Conservation (phyloP, 179 eudicot genomes). For the Spergularia azorica region DNA sequence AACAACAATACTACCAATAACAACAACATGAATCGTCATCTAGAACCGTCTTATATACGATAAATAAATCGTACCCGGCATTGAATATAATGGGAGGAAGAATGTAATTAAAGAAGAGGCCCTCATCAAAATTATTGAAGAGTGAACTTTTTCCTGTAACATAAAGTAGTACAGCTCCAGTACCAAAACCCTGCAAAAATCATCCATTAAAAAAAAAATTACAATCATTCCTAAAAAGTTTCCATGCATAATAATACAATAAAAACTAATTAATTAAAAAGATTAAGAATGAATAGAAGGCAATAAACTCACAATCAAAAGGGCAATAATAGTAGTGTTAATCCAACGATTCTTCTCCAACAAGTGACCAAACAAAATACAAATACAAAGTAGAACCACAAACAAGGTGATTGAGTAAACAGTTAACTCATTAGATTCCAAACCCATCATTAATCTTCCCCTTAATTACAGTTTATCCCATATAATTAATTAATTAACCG, state of each 20-base stretch:
- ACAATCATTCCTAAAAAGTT: neutral
- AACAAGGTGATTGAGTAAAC: conserved; percentile 26
- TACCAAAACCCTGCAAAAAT: conserved; percentile 26
- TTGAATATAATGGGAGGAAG: conserved; percentile 33
- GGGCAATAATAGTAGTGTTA: conserved; percentile 20
- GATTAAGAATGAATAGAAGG: too few relatives aligned
- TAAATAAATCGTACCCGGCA: conserved; percentile 22
- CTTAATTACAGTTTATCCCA: neutral
- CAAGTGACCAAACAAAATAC: conserved; percentile 23
- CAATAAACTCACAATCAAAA: conserved; percentile 12
- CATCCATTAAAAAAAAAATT: neutral
- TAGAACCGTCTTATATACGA: too few relatives aligned
- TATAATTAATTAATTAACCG: too few relatives aligned
- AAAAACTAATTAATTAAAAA: neutral
- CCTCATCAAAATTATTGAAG: conserved; percentile 23
- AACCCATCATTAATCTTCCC: conserved; percentile 10
- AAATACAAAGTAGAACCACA: conserved; percentile 23
- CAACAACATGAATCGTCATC: neutral
- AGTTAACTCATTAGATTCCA: conserved; percentile 15
- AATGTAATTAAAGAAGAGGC: conserved; percentile 30
- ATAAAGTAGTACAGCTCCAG: conserved; percentile 21
- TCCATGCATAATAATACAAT: neutral
- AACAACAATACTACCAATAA: neutral
- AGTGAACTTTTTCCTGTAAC: conserved; percentile 23
- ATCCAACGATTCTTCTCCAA: conserved; percentile 29